Evolutionary conservation across 805 yeast species (phyloP).

Genomic region (Candida nonsorbophila): DNA sequence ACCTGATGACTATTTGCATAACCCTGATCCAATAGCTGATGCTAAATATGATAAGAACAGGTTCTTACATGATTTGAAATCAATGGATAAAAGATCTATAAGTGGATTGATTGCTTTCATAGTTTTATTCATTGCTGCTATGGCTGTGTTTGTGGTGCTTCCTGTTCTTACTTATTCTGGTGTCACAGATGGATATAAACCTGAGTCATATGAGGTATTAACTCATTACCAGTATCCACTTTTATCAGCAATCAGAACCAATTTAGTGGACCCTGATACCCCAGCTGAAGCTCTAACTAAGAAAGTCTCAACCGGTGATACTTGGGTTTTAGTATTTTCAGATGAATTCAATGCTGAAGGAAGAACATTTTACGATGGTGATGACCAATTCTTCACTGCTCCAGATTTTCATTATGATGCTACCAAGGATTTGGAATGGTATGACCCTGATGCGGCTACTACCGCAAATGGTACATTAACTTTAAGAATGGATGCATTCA

Average conservation of each 20-base stretch:
- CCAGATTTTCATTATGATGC: conserved; percentile 38
- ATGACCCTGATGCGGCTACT: conserved; percentile 38
- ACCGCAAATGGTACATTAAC: conserved; percentile 33
- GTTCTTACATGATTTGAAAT: conserved; percentile 57
- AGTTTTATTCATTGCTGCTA: conserved; percentile 52
- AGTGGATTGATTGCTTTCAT: conserved; percentile 62
- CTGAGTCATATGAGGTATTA: conserved; percentile 38
- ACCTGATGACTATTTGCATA: conserved; percentile 90
- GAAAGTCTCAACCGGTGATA: conserved; percentile 18
- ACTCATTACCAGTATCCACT: conserved; percentile 39
- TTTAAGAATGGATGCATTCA: conserved; percentile 33
- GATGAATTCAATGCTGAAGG: conserved; percentile 42
- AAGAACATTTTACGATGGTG: conserved; percentile 38
- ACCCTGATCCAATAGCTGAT: conserved; percentile 93
- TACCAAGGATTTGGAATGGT: conserved; percentile 41
- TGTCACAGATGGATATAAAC: conserved; percentile 28
- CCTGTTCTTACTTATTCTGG: conserved; percentile 88
- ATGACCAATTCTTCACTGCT: conserved; percentile 40
- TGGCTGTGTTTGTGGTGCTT: conserved; percentile 66
- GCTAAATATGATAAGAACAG: conserved; percentile 76
- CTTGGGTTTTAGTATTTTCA: conserved; percentile 33
- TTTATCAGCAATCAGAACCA: conserved; percentile 29
- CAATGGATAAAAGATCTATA: conserved; percentile 57
- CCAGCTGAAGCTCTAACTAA: conserved; percentile 23
- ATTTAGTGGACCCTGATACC: conserved; percentile 37